A percentile compares a stretch with the other conserved stretches of the same genome.
Evolutionary conservation across 768 basidiomycete species (phyloP).

Genomic region (Termitomyces sp.): DNA sequence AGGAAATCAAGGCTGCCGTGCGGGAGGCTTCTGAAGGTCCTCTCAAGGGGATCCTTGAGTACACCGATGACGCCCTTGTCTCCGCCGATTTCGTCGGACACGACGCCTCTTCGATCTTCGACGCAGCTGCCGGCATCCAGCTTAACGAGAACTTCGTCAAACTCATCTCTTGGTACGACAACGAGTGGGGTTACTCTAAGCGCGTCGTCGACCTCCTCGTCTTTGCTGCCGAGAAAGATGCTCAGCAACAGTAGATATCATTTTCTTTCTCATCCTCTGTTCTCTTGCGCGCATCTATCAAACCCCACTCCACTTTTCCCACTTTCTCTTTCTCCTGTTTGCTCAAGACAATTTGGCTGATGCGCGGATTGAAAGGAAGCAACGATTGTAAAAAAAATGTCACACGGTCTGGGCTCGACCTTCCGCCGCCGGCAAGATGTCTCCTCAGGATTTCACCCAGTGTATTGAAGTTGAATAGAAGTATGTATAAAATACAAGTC

Average conservation of each 20-base stretch:
- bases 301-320: neutral
- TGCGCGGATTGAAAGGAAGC: conserved; percentile 13
- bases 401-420: neutral
- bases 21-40: conserved; percentile 71
- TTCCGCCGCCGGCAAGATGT: conserved; percentile 1
- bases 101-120: conserved; percentile 83
- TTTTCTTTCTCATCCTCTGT: neutral
- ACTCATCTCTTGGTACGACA: conserved; percentile 94
- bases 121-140: conserved; percentile 88
- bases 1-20: conserved; percentile 83
- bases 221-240: conserved; percentile 75
- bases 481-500: conserved; percentile 1
- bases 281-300: neutral
- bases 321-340: conserved; percentile 6
- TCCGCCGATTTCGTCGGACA: conserved; percentile 90
- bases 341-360: conserved; percentile 5
- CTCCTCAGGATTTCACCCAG: neutral
- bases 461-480: conserved; percentile 9
- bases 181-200: conserved; percentile 92
- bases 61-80: conserved; percentile 92
- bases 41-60: conserved; percentile 74
- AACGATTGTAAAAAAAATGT: conserved; percentile 14
- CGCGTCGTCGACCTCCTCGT: conserved; percentile 88
- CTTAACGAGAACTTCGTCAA: conserved; percentile 94
- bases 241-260: conserved; percentile 18